A percentile compares a stretch with the other conserved stretches of the same genome.
Evolutionary conservation across 78 protist species (phyloP).

Genomic region (Paulinella micropora): DNA sequence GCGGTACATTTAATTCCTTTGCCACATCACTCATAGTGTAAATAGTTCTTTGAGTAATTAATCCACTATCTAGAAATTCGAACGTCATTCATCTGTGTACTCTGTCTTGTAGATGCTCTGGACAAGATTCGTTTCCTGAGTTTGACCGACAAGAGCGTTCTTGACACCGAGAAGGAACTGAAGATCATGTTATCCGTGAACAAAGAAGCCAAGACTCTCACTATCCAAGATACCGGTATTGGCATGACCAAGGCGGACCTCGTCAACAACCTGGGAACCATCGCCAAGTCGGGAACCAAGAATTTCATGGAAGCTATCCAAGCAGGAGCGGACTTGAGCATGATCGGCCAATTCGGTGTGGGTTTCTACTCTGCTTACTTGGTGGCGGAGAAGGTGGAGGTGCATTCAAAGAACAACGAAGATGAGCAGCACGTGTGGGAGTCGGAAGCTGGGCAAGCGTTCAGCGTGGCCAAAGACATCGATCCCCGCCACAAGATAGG

Average conservation of each 20-base stretch:
- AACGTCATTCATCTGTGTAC: too few species aligned
- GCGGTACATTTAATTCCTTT: too few species aligned
- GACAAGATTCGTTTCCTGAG: conserved; percentile 86
- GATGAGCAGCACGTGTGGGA: conserved; percentile 97
- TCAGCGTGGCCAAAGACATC: conserved; percentile 70
- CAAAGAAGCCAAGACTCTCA: conserved; percentile 68
- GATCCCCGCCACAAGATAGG: conserved; percentile 48
- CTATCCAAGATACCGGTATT: conserved; percentile 93
- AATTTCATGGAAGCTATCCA: conserved; percentile 87
- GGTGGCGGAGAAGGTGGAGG: conserved; percentile 91
- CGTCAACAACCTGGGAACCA: conserved; percentile 95
- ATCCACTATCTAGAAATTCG: too few species aligned
- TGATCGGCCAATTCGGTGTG: conserved; percentile 99
- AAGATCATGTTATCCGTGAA: conserved; percentile 80
- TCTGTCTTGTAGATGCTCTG: conserved; percentile 75
- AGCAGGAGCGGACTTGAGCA: conserved; percentile 85
- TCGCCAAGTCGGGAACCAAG: conserved; percentile 97
- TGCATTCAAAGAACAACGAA: conserved; percentile 91
- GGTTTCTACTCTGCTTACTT: conserved; percentile 99
- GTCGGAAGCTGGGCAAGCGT: conserved; percentile 92
- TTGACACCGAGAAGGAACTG: conserved; percentile 73
- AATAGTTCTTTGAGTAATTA: too few species aligned
- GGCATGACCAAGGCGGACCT: conserved; percentile 99
- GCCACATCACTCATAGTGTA: too few species aligned
- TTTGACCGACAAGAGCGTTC: conserved; percentile 70